Evolutionary conservation across 257 asterid genomes (phyloP).

Genomic region (Oldenlandia corymbosa): DNA sequence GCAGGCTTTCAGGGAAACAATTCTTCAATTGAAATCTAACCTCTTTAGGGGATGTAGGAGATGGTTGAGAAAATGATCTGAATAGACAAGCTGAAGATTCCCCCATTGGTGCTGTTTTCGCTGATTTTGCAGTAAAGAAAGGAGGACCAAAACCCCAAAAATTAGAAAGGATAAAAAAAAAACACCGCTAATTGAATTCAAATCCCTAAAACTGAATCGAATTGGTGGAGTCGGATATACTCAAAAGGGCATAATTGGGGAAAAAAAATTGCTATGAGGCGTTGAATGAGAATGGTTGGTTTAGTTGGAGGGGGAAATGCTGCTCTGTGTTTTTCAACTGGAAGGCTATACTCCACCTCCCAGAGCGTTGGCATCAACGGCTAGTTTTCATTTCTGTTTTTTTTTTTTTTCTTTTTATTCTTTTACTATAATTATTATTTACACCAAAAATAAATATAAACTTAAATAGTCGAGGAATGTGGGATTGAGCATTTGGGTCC

Average conservation of each 20-base stretch:
- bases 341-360: no score
- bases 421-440: no score
- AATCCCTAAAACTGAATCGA: background rate
- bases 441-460: no score
- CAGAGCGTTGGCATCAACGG: conserved; percentile 23
- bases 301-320: no score
- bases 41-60: conserved; percentile 45
- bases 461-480: no score
- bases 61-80: conserved; percentile 54
- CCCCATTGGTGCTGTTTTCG: conserved; percentile 42
- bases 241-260: no score
- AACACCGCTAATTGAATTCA: background rate
- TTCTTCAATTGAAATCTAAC: conserved; percentile 28
- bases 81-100: conserved; percentile 57
- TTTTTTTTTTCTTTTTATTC: background rate
- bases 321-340: conserved; percentile 6
- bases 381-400: conserved; percentile 12
- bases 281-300: no score
- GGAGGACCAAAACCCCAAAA: background rate
- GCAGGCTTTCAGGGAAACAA: background rate
- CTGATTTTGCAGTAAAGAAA: conserved; percentile 1
- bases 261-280: no score
- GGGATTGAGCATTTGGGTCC: no score
- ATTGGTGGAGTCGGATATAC: no score
- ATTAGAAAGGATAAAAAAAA: background rate